Evolutionary conservation across 148 eudicot species (phyloP), one percentile per base, ranked within the genome.

Genomic region (Fagopyrum tataricum): DNA sequence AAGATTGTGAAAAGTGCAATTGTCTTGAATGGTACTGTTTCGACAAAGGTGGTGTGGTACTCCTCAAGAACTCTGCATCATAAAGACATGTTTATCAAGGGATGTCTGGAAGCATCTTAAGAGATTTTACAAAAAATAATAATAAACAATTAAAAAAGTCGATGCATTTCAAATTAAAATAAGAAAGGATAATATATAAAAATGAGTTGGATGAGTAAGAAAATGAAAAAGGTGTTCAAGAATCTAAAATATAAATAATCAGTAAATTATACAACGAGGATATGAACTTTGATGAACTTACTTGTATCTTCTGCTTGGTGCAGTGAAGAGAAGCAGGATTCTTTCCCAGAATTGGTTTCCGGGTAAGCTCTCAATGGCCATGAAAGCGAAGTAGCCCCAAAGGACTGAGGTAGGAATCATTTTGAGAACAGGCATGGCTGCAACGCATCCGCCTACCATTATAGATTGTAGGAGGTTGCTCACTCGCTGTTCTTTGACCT

Each of bases 301-400:
- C 97, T 92, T 92, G 82, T 85, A 89, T 86, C 97, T 80, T 78
- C 95, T 77, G 83, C 92, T 89, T 31, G 97, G 97, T 24, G 95
- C 92, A 52, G 97, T 92, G 79, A 92, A 88, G 43, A 88, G 79
- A 13, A 90, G 84, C 49, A 92, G 81, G 67, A 90, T 92, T 72
- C 97, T 79, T 75, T 92, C 97, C 97, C 97, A 92, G 71, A 92
- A 92, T 74, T 92, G 97, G 79, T 92, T 92, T 1, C 97, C 97
- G 2, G 97, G 97, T 73, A 92, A 83, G 76, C 97, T 92, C 72
- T 92, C 97, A 39, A 92, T 90, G 46, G 97, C 97, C 97, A 92
- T 92, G 86, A 90, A 92, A 68, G 97, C 96, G 64, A 92, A 92
- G 72, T 92, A 92, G 0, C 94, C 94, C 94, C 91, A 89, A 23